A percentile compares a stretch with the other conserved stretches of the same genome.
Conservation (phyloP, 352 stramenopile genomes). For the Nothophytophthora sp. region DNA sequence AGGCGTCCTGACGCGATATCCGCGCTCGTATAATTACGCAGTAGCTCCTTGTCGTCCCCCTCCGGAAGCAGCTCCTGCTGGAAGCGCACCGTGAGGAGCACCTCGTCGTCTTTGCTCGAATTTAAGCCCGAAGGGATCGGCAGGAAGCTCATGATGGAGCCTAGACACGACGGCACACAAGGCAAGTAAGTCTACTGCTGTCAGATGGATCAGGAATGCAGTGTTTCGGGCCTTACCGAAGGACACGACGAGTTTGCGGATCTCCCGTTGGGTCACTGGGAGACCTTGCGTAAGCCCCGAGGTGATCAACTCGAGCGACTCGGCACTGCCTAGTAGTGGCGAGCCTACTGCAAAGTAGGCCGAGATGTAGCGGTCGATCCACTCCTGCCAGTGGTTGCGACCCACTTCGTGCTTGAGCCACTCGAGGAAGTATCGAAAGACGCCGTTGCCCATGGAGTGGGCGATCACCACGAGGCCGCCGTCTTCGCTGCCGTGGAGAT, state of each 20-base stretch:
- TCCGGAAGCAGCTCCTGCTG: conserved; percentile 22
- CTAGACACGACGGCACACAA: conserved; percentile 14
- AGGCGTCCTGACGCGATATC: conserved; percentile 71
- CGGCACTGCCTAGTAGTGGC: conserved; percentile 67
- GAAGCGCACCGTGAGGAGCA: conserved; percentile 51
- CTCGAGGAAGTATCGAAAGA: conserved; percentile 84
- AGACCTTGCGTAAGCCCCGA: conserved; percentile 67
- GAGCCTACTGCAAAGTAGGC: conserved; percentile 78
- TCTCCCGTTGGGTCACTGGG: conserved; percentile 60
- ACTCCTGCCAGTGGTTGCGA: conserved; percentile 67
- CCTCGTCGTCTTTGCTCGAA: conserved; percentile 53
- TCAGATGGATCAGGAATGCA: no score
- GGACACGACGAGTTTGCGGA: conserved; percentile 70
- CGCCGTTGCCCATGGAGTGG: conserved; percentile 80
- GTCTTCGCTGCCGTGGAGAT: conserved; percentile 37
- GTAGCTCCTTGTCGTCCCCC: conserved; percentile 16
- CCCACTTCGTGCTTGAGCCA: conserved; percentile 82
- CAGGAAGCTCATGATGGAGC: conserved; percentile 73
- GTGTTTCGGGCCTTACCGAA: conserved; percentile 69
- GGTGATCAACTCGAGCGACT: conserved; percentile 68
- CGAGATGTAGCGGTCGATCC: conserved; percentile 77
- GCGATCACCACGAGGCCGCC: conserved; percentile 74
- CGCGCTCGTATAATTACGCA: conserved; percentile 59
- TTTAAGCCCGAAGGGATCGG: conserved; percentile 57
- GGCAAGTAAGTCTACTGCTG: neutral